These are phyloP conservation scores for Neophaeococcomyces aloes DNA, from an alignment of 2,329 filamentous ascomycete genomes.

Conservation along the genomic window DNA sequence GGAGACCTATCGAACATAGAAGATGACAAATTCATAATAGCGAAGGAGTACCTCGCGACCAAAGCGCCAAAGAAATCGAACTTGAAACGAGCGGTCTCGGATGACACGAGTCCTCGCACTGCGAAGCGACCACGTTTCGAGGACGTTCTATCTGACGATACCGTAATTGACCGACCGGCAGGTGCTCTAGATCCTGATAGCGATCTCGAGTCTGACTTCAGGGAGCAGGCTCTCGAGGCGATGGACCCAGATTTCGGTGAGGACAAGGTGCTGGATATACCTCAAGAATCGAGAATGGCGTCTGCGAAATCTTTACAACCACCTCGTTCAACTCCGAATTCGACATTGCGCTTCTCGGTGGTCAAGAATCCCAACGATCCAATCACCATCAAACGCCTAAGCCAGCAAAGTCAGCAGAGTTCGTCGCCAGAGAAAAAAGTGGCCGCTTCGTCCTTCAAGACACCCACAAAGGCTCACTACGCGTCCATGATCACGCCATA, in stretches of 20 bases:
- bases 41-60: slow-evolving; percentile 24
- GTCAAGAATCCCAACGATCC: slow-evolving; percentile 66
- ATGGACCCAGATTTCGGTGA: slow-evolving; percentile 3
- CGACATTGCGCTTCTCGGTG: slow-evolving; percentile 56
- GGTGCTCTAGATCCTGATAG: slow-evolving; percentile 2
- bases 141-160: neutral
- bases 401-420: slow-evolving; percentile 51
- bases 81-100: slow-evolving; percentile 15
- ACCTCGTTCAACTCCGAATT: slow-evolving; percentile 25
- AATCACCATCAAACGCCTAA: slow-evolving; percentile 52
- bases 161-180: neutral
- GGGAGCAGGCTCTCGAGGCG: neutral
- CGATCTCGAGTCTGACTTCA: neutral
- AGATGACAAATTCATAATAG: slow-evolving; percentile 28
- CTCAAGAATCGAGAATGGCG: slow-evolving; percentile 5
- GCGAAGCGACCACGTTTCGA: slow-evolving; percentile 15
- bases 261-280: neutral
- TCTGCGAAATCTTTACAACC: slow-evolving; percentile 15
- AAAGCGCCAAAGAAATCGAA: slow-evolving; percentile 21
- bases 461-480: neutral
- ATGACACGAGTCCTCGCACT: slow-evolving; percentile 6
- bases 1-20: slow-evolving; percentile 20
- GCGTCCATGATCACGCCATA: neutral
- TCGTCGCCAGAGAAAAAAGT: slow-evolving; percentile 37
- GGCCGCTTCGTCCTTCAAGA: neutral